Base-by-base conservation (phyloP, 345 rosid species). In the Heritiera littoralis region DNA sequence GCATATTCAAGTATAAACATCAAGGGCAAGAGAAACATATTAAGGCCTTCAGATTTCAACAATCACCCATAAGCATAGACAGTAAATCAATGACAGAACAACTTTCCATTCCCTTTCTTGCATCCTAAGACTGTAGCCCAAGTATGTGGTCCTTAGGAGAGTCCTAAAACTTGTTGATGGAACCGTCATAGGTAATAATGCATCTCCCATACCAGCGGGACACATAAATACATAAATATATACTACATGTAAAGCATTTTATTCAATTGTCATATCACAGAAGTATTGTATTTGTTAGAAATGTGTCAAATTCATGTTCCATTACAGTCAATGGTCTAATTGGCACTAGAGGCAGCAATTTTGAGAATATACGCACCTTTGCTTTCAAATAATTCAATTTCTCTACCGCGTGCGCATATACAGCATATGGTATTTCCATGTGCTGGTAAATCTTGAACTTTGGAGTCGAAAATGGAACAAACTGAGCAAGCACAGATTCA, bases 401-500 rank as follows among this genome's bases (percentile, higher is more conserved):
- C 28, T 59, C 76, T 40, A 6, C 70, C 74, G 90, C 65, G 66
- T 9, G 64, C 30, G 9, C 83, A 76, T 75, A 72, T 60, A 78
- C 48, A 28, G 54, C 51, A 12, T 51, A 13, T 18, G 90, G 91
- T 38, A 86, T 81, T 23, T 83, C 80, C 74, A 23, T 74, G 30
- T 80, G 69, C 51, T 81, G 49, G 82, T 88, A 94, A 75, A 77
- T 58, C 83, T 82, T 89, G 87, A 91, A 91, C 75, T 83, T 89
- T 23, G 90, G 85, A 55, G 83, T 89, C 23, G 98, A 81, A 82
- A 87, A 88, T 65, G 97, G 93, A 75, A 94, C 79, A 69, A 56
- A 91, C 46, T 82, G 67, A 23, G 97, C 88, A 66, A 92, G 79
- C 64, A 84, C 92, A 2, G 97, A 85, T 81, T 92, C 97, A 23